These are phyloP conservation scores for Paecilomyces variotii DNA, from an alignment of 2,329 filamentous ascomycete species.

Conservation along the genomic window DNA sequence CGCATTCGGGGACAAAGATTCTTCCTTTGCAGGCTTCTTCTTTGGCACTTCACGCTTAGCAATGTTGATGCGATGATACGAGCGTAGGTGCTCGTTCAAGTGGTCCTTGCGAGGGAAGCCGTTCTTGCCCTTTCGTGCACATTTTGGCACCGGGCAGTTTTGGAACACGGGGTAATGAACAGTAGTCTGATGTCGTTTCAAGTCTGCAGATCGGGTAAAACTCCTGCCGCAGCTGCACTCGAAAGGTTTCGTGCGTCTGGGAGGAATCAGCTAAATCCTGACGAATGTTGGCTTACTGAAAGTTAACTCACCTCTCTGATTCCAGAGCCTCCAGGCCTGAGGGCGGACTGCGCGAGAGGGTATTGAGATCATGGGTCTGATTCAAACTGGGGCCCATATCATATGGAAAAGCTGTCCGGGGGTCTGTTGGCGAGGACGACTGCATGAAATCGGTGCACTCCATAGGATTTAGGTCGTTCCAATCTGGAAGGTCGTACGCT, in stretches of 20 bases:
- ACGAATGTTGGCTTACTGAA: background rate
- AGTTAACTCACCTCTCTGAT: background rate
- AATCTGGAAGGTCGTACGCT: background rate
- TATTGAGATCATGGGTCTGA: background rate
- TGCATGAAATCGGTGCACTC: background rate
- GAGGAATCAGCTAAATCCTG: background rate
- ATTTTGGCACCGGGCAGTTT: conserved; percentile 38
- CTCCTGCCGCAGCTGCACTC: conserved; percentile 28
- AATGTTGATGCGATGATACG: conserved; percentile 45
- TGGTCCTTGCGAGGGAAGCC: conserved; percentile 53
- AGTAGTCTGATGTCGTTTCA: conserved; percentile 42
- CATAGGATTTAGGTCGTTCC: background rate
- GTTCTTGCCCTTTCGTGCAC: conserved; percentile 37
- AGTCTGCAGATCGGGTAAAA: conserved; percentile 42
- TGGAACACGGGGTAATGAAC: conserved; percentile 37
- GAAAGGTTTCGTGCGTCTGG: conserved; percentile 23
- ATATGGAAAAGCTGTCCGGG: background rate
- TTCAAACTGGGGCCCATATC: background rate
- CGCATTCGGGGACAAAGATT: background rate
- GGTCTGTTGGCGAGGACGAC: background rate
- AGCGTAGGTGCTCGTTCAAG: conserved; percentile 49
- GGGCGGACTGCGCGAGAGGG: background rate
- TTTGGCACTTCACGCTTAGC: conserved; percentile 31
- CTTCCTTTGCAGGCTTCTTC: conserved; percentile 8
- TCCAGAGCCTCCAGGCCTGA: background rate